Evolutionary conservation across 129 eudicot species (phyloP), one percentile per base, ranked within the genome.

Genomic region (Helichrysum umbraculigerum): DNA sequence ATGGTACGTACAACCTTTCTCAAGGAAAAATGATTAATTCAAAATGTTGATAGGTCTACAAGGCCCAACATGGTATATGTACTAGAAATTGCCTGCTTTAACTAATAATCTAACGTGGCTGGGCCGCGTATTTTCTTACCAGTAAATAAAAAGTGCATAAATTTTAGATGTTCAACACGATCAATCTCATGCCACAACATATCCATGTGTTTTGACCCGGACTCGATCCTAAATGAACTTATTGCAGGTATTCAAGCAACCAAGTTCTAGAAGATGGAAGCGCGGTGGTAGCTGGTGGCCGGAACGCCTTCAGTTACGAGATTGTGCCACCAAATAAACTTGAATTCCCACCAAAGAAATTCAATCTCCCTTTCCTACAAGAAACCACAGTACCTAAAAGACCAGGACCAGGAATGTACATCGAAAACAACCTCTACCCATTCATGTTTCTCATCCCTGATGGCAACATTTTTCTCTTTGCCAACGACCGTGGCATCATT

Each of bases 281-380:
- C 9, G 81, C 83, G 30, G 83, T 80, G 1, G 70, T 91, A 4
- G 75, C 84, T 2, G 99, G 99, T 7, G 99, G 99, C 34, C 91
- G 99, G 0, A 68, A 42, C 22, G 20, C 91, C 0, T 83, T 69
- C 78, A 86, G 77, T 75, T 91, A 84, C 75, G 99, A 95, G 71
- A 79, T 89, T 70, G 7, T 91, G 2, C 85, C 96, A 2, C 78
- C 92, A 5, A 15, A 71, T 25, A 32, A 71, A 7, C 71, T 42
- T 0, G 54, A 80, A 20, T 82, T 82, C 71, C 73, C 69, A 15
- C 30, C 81, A 0, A 76, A 79, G 52, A 68, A 39, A 25, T 63
- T 89, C 68, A 75, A 44, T 60, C 75, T 91, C 10, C 92, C 83
- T 0, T 83, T 91, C 74, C 94, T 95, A 51, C 71, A 62, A 12